phyloP scores from a whole-genome alignment of 148 eudicot species.

The Cornus suecica region DNA sequence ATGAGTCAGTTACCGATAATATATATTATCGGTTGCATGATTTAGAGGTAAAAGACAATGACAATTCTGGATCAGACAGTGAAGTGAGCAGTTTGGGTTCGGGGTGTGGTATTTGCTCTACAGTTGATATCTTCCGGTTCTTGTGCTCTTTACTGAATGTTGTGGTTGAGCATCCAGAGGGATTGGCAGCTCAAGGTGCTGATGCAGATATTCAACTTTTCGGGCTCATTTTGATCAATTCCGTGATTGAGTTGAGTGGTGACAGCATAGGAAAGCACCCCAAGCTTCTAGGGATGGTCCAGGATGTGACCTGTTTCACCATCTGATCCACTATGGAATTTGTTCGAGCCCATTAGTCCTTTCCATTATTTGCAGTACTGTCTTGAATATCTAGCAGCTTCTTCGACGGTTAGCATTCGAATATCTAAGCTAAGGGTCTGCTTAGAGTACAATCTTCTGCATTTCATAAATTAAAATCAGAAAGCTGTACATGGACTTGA shows the following conservation, averaged over 20 bases:
- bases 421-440: neutral
- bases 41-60: constrained; percentile 54
- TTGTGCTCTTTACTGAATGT: constrained; percentile 85
- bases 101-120: constrained; percentile 60
- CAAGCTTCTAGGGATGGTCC: constrained; percentile 76
- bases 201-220: constrained; percentile 86
- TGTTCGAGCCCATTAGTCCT: constrained; percentile 65
- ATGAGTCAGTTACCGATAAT: too few relatives aligned
- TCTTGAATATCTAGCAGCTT: constrained; percentile 67
- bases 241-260: constrained; percentile 77
- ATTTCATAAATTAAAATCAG: too few relatives aligned
- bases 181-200: constrained; percentile 35
- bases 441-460: too few relatives aligned
- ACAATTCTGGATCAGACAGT: constrained; percentile 59
- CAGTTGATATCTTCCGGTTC: constrained; percentile 83
- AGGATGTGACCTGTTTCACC: constrained; percentile 90
- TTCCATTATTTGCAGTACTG: constrained; percentile 92
- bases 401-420: constrained; percentile 55
- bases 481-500: too few relatives aligned
- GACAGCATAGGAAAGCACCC: constrained; percentile 74
- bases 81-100: constrained; percentile 45
- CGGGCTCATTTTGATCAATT: constrained; percentile 67
- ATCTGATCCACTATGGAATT: constrained; percentile 74
- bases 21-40: constrained; percentile 58
- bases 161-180: constrained; percentile 54